Base-by-base conservation (phyloP, 176 grass and related monocot species). In the Hordeum marinum region DNA sequence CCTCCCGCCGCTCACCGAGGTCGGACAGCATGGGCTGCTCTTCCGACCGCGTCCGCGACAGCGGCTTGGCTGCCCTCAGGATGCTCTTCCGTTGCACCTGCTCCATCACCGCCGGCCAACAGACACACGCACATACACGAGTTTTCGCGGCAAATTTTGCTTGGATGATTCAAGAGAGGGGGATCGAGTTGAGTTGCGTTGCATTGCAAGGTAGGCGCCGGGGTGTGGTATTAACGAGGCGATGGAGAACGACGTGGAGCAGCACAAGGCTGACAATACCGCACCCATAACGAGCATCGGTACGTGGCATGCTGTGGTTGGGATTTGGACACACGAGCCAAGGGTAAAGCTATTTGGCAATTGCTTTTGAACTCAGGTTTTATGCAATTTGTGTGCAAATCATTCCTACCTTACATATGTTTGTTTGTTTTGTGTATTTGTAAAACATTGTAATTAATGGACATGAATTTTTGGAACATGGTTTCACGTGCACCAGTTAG, bases 201-300 rank as follows among this genome's bases (percentile, higher is more conserved):
- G 6, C 2, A 39, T 72, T 6, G 6, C 2, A 39, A 18, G 1
- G 36, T 12, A 54, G 58, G 58, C 58, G n/a, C 50, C 24, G 35
- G 36, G 18, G 18, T 9, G 0, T 35, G 42, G 65, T 58, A 26
- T n/a, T 12, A 26, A 35, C 52, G 40, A 50, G 55, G 61, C 80
- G 57, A 25, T 35, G 67, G 75, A 79, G 83, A 88, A 80, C 81
- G 72, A 88, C 87, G 75, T 84, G 87, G 81, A 84, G 24, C 15
- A 23, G 57, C 75, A 54, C n/a, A 43, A 14, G 65, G 31, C 40
- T 55, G 55, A 18, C 80, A 64, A 4, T 11, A 3, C 9, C 77
- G 35, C 35, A 42, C 25, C 21, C 75, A 55, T 58, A 7, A 29
- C 2, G 18, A 11, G 36, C 26, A 35, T 8, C 6, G 27, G 72